Evolutionary conservation across 148 eudicot genomes (phyloP).

Genomic region (Chenopodium formosanum): DNA sequence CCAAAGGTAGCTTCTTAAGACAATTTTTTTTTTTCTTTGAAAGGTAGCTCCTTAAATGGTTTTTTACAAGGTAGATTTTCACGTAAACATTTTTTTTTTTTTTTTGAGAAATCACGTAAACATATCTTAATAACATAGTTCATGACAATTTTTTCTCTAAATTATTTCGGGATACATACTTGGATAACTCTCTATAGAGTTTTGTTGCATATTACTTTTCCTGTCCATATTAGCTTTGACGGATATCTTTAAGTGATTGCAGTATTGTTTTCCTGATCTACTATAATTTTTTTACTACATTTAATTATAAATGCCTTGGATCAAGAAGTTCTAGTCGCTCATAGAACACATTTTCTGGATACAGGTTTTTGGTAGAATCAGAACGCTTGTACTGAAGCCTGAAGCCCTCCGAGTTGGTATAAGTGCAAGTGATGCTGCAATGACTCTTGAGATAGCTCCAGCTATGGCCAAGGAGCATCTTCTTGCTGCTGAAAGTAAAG

Average conservation of each 20-base stretch:
- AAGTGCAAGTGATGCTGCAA: slow-evolving; percentile 95
- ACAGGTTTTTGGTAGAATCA: slow-evolving; percentile 78
- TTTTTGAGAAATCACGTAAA: too few relatives aligned
- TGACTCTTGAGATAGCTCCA: slow-evolving; percentile 88
- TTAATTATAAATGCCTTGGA: not conserved
- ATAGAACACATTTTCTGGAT: not conserved
- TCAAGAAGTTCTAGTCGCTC: not conserved
- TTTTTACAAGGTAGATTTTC: too few relatives aligned
- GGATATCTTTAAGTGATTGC: not conserved
- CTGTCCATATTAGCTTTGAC: not conserved
- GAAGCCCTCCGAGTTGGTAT: slow-evolving; percentile 68
- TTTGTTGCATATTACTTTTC: slow-evolving; percentile 11
- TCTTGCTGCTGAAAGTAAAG: slow-evolving; percentile 90
- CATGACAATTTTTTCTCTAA: too few relatives aligned
- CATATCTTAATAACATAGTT: too few relatives aligned
- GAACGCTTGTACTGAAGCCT: slow-evolving; percentile 55
- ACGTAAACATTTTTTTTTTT: too few relatives aligned
- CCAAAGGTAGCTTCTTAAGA: too few relatives aligned
- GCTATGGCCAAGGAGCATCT: slow-evolving; percentile 99
- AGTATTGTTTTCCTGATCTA: not conserved
- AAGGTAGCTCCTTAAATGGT: too few relatives aligned
- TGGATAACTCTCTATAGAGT: not conserved
- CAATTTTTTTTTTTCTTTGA: too few relatives aligned
- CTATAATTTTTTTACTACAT: not conserved
- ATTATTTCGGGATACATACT: not conserved